Evolutionary conservation across 345 rosid genomes (phyloP), one percentile per base, ranked within the genome.

Genomic region (Cardamine occulta): DNA sequence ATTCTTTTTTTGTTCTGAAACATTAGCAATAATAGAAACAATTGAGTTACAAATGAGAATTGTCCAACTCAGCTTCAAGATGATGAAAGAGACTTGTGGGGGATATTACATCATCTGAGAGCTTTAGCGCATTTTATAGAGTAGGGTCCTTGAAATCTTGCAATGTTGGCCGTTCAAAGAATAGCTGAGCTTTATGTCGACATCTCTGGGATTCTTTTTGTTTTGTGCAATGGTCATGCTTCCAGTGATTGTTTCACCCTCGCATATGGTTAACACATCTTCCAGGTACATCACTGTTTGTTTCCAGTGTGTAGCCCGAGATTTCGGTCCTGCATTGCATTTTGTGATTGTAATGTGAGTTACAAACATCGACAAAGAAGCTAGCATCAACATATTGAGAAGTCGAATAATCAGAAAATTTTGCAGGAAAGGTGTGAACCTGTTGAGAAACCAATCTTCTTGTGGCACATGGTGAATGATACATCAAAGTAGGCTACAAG

Each of bases 401-500:
- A 21, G 45, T 7, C 10, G 2, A 1, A 13, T 26, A 28, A 37
- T 42, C 63, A 65, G 49, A 34, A 75, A 40, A 17, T 12, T 2
- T 21, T 11, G 18, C 5, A 66, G 66, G 48, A 68, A 37, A 70
- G 71, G 11, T 40, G 79, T 32, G 44, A 31, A 90, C 97, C 98
- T 76, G 98, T 94, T 18, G 98, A 94, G 88, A 94, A 94, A 70
- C 97, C 97, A 77, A 85, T 88, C 79, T 88, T 66, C 74, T 94
- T 94, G 70, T 94, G 97, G 70, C 97, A 91, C 82, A 83, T 88
- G 45, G 97, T 91, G 80, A 94, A 94, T 6, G 93, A 78, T 23
- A 94, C 97, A 73, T 91, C 98, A 75, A 94, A 94, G 78, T 88
- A 91, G 15, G 98, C 98, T 39, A 91, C 97, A 71, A 94, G 82